phyloP scores from a whole-genome alignment of 305 asterid genomes.

The Solanum hybrid region DNA sequence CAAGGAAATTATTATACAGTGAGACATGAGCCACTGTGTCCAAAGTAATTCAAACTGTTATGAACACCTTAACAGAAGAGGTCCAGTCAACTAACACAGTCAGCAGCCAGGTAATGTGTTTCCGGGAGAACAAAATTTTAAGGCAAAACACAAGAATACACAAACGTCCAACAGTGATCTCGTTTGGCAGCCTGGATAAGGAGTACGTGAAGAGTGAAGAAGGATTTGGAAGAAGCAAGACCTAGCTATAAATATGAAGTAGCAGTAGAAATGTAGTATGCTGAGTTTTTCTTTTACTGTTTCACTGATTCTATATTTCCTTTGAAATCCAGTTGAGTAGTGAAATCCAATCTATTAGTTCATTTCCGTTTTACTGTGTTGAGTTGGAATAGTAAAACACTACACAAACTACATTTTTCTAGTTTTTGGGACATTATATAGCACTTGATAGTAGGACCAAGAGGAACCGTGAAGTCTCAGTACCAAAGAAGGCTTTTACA shows the following conservation, averaged over 20 bases:
- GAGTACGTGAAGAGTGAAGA: background rate
- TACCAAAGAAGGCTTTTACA: background rate
- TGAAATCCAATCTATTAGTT: background rate
- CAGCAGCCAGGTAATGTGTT: background rate
- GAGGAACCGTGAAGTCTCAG: background rate
- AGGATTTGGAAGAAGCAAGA: background rate
- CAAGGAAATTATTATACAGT: background rate
- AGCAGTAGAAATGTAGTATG: background rate
- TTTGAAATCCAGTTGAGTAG: background rate
- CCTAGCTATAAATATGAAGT: background rate
- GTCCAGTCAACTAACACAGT: background rate
- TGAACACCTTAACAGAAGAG: background rate
- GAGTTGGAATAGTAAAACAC: background rate
- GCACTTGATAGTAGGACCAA: background rate
- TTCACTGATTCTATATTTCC: background rate
- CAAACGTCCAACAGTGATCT: background rate
- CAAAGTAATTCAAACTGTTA: background rate
- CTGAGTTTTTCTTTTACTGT: background rate
- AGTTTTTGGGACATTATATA: background rate
- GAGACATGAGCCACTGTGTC: background rate
- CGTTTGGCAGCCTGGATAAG: background rate
- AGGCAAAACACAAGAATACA: background rate
- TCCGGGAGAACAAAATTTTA: background rate
- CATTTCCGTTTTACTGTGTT: background rate
- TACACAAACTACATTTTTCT: background rate